phyloP scores from a whole-genome alignment of 129 eudicot genomes.

The Ambrosia trifida region DNA sequence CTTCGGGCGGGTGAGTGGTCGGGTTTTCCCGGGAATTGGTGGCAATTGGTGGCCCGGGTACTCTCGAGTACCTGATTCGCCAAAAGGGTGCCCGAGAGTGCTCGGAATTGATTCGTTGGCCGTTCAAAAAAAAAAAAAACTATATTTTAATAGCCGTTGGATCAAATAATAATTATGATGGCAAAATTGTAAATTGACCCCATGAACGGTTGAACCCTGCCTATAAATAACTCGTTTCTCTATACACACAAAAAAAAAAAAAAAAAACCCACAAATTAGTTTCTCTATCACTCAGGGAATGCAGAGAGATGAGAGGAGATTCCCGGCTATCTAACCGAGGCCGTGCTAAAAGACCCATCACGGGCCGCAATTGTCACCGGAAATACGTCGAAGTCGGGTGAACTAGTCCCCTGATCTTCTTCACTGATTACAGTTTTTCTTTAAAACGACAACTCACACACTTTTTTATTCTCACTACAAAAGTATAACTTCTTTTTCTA shows the following conservation, averaged over 20 bases:
- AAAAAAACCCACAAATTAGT: not conserved
- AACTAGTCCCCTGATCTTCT: not conserved
- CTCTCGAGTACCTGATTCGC: too few relatives aligned
- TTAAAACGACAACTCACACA: too few relatives aligned
- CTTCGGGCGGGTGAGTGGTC: too few relatives aligned
- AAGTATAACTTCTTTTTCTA: too few relatives aligned
- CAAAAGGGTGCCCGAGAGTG: too few relatives aligned
- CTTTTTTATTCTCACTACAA: too few relatives aligned
- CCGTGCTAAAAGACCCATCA: constrained; percentile 20
- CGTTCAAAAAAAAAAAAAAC: too few relatives aligned
- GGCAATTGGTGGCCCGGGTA: too few relatives aligned
- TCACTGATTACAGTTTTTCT: not conserved
- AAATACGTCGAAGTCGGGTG: constrained; percentile 48
- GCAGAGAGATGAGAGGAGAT: constrained; percentile 42
- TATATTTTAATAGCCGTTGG: constrained; percentile 19
- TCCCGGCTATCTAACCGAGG: constrained; percentile 38
- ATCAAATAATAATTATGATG: constrained; percentile 15
- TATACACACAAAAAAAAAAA: not conserved
- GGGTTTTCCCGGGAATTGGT: too few relatives aligned
- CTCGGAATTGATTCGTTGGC: too few relatives aligned
- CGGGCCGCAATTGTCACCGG: constrained; percentile 43
- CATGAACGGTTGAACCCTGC: not conserved
- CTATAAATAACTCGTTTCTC: constrained; percentile 14
- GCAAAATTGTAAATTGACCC: not conserved
- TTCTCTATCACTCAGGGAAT: constrained; percentile 30